phyloP scores from a whole-genome alignment of 257 asterid genomes.

The Solanum clarkiae region DNA sequence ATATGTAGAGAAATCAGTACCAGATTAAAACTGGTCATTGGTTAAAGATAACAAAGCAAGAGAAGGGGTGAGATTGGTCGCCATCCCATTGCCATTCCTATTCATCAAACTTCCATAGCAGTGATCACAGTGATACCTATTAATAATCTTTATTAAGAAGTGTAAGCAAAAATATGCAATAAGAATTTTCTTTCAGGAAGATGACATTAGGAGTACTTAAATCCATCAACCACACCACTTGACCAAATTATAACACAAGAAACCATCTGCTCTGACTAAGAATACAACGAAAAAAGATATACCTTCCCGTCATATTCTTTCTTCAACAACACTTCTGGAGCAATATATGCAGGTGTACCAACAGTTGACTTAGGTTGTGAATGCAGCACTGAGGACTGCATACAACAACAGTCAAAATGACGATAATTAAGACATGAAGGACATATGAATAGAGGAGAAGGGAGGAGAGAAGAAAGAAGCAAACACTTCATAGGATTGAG shows the following conservation, averaged over 20 bases:
- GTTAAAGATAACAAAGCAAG: neutral
- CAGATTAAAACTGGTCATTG: neutral
- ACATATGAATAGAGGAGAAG: neutral
- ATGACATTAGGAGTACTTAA: neutral
- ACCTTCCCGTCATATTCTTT: slow-evolving; percentile 99
- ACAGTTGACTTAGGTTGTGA: slow-evolving; percentile 99
- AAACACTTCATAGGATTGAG: neutral
- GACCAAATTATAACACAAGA: neutral
- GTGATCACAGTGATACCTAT: neutral
- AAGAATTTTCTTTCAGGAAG: neutral
- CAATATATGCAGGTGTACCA: slow-evolving; percentile 99
- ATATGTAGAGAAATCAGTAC: neutral
- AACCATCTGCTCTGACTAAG: neutral
- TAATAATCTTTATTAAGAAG: neutral
- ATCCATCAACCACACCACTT: neutral
- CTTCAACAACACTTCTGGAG: slow-evolving; percentile 91
- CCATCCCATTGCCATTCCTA: neutral
- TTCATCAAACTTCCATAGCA: neutral
- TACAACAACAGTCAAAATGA: neutral
- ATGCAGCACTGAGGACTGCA: slow-evolving; percentile 94
- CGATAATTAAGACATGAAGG: neutral
- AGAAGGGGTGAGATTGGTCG: neutral
- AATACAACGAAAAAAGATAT: neutral
- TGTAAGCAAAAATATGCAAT: neutral
- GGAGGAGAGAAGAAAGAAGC: neutral